Base-by-base conservation (phyloP, 768 basidiomycete species). In the Trametes cingulata region DNA sequence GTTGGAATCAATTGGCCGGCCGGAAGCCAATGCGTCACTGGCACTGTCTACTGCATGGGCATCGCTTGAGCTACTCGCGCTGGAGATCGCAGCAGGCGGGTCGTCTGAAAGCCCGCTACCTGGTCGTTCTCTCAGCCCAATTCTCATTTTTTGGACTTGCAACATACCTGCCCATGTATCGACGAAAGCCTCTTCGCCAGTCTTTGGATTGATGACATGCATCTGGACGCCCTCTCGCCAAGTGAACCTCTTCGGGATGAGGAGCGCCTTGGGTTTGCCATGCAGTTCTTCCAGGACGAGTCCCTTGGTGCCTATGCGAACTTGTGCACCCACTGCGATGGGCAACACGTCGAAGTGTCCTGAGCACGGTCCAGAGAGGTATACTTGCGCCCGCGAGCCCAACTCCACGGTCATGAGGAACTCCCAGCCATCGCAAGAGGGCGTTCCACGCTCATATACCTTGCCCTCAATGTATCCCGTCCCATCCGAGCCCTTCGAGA, bases 231-330 rank as follows among this genome's bases (percentile, higher is more conserved):
- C 50, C 35, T 52, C 50, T 2, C 36, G 24, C 61, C 61, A 62
- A 1, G 27, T 39, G 15, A 62, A 57, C 15, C 39, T 27, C 40
- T 62, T 62, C 3, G 41, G 33, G 3, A 62, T 35, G 70, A 65
- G 40, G 70, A 74, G 27, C 65, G 15, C 49, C 67, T 19, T 66
- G 66, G 24, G 46, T 71, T 12, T 33, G 4, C 25, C 15, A 2
- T 49, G n/a, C 1, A 42, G 9, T 2, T 57, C 56, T n/a, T 72
- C 72, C 20, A 83, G 58, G 25, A 57, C 60, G 24, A 73, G 73
- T 1, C 82, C 82, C 58, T 75, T 78, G 19, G 86, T 74, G 17
- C 80, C 75, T n/a, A 87, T 52, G n/a, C 69, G 69, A 24, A 87
- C 64, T 40, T 71, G 71, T 56, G 83, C 80, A 2, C 72, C 69